Evolutionary conservation across 2,329 filamentous ascomycete species (phyloP).

Genomic region (Zymoseptoria tritici): DNA sequence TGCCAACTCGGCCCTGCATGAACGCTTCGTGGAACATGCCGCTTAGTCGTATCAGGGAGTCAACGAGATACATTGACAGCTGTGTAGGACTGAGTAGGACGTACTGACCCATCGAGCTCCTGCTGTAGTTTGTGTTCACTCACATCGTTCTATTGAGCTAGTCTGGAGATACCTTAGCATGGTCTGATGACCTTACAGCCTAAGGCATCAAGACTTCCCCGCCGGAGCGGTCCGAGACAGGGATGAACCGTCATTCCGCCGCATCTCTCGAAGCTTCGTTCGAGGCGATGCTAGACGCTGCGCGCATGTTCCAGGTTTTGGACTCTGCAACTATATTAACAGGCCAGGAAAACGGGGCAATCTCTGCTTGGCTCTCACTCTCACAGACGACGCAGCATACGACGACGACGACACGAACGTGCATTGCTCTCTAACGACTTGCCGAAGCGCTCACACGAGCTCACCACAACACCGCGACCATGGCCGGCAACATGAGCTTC

Average conservation of each 20-base stretch:
- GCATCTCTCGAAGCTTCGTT: neutral
- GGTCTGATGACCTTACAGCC: too few species aligned
- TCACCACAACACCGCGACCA: conserved; percentile 33
- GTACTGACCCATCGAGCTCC: too few species aligned
- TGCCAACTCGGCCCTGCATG: neutral
- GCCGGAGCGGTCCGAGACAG: neutral
- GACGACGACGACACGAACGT: neutral
- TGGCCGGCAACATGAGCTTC: conserved; percentile 79
- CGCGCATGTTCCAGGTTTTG: neutral
- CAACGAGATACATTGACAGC: too few species aligned
- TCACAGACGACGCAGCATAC: neutral
- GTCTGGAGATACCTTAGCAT: too few species aligned
- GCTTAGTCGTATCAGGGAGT: too few species aligned
- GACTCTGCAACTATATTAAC: neutral
- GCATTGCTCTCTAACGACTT: neutral
- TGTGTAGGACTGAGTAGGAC: too few species aligned
- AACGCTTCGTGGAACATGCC: too few species aligned
- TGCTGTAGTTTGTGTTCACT: neutral
- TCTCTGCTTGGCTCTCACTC: neutral
- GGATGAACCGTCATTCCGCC: neutral
- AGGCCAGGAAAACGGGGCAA: neutral
- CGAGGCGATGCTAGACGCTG: neutral
- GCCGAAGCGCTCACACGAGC: neutral
- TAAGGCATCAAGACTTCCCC: too few species aligned
- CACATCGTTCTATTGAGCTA: neutral